phyloP scores from a whole-genome alignment of 768 basidiomycete genomes.

The Omphalotus guepiniiformis region DNA sequence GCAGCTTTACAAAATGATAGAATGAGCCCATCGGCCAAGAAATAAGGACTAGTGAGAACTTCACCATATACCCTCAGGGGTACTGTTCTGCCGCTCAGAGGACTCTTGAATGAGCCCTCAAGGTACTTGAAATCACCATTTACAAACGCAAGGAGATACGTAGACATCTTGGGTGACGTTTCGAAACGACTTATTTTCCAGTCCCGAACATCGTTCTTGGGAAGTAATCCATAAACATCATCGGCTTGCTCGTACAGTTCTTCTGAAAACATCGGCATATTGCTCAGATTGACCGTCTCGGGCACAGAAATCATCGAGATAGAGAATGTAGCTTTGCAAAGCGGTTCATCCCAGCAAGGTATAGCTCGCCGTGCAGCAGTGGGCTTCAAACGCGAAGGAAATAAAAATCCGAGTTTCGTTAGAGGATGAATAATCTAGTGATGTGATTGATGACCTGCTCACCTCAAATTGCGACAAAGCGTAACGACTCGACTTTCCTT shows the following conservation, averaged over 20 bases:
- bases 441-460: conserved; percentile 36
- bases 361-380: conserved; percentile 81
- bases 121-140: conserved; percentile 57
- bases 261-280: conserved; percentile 56
- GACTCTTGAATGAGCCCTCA: conserved; percentile 54
- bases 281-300: conserved; percentile 56
- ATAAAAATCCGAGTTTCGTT: too few species aligned
- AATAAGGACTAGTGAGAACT: conserved; percentile 37
- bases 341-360: conserved; percentile 74
- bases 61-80: conserved; percentile 59
- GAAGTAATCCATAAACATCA: conserved; percentile 8
- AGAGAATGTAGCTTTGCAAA: conserved; percentile 60
- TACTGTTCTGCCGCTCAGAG: conserved; percentile 52
- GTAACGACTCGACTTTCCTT: conserved; percentile 62
- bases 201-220: conserved; percentile 25
- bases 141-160: conserved; percentile 66
- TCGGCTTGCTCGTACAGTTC: conserved; percentile 18
- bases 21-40: not conserved
- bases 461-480: conserved; percentile 90
- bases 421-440: not conserved
- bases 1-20: conserved; percentile 49
- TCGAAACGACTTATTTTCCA: conserved; percentile 66
- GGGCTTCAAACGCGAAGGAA: conserved; percentile 43
- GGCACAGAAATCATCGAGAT: conserved; percentile 55
- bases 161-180: conserved; percentile 63